Conservation (phyloP, 1,284 basidiomycete species). For the Fistulinella cinereoalba region DNA sequence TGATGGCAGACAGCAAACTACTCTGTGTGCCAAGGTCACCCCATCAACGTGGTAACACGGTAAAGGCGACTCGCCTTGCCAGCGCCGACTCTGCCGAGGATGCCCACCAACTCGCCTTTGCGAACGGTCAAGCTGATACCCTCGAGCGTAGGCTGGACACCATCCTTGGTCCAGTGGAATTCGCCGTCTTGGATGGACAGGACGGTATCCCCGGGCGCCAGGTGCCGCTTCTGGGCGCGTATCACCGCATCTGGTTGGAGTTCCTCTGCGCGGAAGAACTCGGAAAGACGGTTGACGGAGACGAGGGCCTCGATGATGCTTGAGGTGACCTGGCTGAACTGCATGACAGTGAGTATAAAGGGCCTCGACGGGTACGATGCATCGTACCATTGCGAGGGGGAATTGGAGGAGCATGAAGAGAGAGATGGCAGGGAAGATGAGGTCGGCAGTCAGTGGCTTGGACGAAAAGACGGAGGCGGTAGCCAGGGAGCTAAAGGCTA, state of each 20-base stretch:
- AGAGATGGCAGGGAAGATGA: constrained; percentile 93
- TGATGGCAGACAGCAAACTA: constrained; percentile 70
- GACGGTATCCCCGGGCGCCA: constrained; percentile 64
- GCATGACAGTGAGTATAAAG: neutral
- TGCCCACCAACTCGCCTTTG: constrained; percentile 85
- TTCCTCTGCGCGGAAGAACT: constrained; percentile 79
- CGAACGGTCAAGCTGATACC: constrained; percentile 73
- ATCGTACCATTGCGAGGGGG: constrained; percentile 78
- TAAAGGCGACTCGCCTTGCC: constrained; percentile 66
- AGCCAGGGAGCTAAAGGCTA: constrained; percentile 87
- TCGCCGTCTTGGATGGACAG: constrained; percentile 72
- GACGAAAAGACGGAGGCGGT: constrained; percentile 71
- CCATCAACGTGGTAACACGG: neutral
- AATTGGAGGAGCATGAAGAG: constrained; percentile 90
- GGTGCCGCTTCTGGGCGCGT: constrained; percentile 42
- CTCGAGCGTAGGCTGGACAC: constrained; percentile 64
- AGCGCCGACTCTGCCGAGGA: constrained; percentile 89
- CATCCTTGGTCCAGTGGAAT: constrained; percentile 72
- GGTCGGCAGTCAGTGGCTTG: constrained; percentile 80
- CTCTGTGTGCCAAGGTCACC: constrained; percentile 40
- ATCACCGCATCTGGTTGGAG: constrained; percentile 74
- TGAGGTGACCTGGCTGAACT: constrained; percentile 71
- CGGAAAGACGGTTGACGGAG: constrained; percentile 76
- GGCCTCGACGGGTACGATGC: too few species aligned
- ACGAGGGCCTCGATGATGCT: constrained; percentile 85